A percentile compares a stretch with the other conserved stretches of the same genome.
Evolutionary conservation across 2,329 filamentous ascomycete genomes (phyloP).

Genomic region (Sporothrix euskadiensis): DNA sequence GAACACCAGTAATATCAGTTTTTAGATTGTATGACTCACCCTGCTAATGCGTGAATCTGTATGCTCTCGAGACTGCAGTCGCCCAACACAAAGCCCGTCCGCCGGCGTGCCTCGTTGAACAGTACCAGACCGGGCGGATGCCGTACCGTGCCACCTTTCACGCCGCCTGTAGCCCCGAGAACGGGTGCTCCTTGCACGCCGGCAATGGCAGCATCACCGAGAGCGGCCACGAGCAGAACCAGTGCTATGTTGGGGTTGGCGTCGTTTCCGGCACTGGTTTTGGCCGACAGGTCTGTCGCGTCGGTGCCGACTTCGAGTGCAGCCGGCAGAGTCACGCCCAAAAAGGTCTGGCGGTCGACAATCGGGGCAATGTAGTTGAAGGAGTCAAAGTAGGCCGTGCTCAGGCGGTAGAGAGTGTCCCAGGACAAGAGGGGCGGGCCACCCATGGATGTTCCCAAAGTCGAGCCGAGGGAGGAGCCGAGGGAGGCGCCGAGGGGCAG

Average conservation of each 20-base stretch:
- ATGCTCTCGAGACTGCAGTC: constrained; percentile 60
- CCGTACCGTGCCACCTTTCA: constrained; percentile 52
- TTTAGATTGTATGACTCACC: constrained; percentile 42
- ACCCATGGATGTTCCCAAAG: constrained; percentile 13
- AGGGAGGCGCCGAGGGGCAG: neutral
- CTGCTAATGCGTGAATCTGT: constrained; percentile 58
- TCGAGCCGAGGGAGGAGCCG: constrained; percentile 10
- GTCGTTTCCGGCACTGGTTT: constrained; percentile 47
- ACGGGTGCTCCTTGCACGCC: constrained; percentile 51
- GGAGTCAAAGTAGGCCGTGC: constrained; percentile 59
- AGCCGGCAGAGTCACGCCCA: constrained; percentile 47
- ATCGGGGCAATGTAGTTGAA: constrained; percentile 62
- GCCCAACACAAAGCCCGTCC: constrained; percentile 59
- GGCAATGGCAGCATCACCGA: constrained; percentile 60
- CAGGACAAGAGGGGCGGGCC: constrained; percentile 42
- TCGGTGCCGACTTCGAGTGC: constrained; percentile 40
- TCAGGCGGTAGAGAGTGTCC: constrained; percentile 53
- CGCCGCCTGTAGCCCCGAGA: constrained; percentile 50
- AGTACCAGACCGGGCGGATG: constrained; percentile 58
- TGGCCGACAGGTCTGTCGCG: neutral
- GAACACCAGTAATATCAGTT: too few relatives aligned
- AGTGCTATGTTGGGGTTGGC: constrained; percentile 54
- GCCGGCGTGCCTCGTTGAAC: constrained; percentile 62
- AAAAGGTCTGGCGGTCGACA: constrained; percentile 58
- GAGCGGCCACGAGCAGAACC: constrained; percentile 57